Percentiles rank a stretch among this genome's conserved stretches.
Evolutionary conservation across 2,329 filamentous ascomycete genomes (phyloP).

Genomic region (Cordyceps fumosorosea): DNA sequence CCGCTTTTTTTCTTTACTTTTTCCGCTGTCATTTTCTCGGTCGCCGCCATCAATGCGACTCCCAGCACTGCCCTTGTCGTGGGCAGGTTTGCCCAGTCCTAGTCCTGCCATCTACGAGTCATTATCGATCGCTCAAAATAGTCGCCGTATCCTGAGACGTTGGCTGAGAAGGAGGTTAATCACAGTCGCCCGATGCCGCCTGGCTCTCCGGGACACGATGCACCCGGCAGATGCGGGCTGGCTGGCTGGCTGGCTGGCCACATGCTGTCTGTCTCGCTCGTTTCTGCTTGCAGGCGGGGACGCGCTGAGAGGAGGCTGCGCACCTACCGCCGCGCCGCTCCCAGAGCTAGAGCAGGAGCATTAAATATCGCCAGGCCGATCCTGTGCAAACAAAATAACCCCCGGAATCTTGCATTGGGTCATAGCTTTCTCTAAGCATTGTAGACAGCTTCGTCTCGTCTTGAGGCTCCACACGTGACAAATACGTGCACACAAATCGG

Average conservation of each 20-base stretch:
- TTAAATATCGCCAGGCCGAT: not conserved
- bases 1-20: constrained; percentile 5
- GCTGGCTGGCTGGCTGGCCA: not conserved
- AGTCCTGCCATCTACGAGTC: not conserved
- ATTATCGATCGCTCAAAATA: constrained; percentile 2
- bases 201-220: not conserved
- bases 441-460: not conserved
- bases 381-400: not conserved
- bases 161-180: not conserved
- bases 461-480: not conserved
- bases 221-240: not conserved
- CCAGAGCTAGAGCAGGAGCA: not conserved
- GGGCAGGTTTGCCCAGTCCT: not conserved
- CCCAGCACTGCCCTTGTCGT: not conserved
- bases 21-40: not conserved
- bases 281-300: constrained; percentile 10
- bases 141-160: constrained; percentile 5
- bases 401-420: not conserved
- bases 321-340: constrained; percentile 3
- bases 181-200: not conserved
- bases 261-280: not conserved
- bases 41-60: not conserved
- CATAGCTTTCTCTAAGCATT: not conserved
- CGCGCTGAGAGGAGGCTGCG: not conserved
- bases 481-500: not conserved